Conservation (phyloP, 768 basidiomycete species). For the Boletus pseudopeckii region DNA sequence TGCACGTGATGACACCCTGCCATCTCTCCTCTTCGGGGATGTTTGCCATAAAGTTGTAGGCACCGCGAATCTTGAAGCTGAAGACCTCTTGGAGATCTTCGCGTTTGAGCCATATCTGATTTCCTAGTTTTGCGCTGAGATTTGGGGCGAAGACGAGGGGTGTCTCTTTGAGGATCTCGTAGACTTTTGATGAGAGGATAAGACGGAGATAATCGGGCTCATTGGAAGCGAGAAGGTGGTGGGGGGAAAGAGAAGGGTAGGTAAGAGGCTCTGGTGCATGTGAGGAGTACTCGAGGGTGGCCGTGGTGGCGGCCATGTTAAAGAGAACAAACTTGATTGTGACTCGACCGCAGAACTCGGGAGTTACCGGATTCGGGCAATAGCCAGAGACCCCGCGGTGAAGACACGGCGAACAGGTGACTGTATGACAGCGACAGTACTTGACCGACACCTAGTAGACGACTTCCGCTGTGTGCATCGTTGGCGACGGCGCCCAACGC, state of each 20-base stretch:
- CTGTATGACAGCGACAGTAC: background rate
- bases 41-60: conserved; percentile 97
- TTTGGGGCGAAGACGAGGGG: conserved; percentile 85
- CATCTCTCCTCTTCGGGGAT: conserved; percentile 85
- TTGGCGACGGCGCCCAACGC: conserved; percentile 1
- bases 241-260: conserved; percentile 66
- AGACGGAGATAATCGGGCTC: conserved; percentile 87
- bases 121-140: conserved; percentile 83
- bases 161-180: conserved; percentile 85
- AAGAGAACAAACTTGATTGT: background rate
- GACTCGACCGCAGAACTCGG: conserved; percentile 10
- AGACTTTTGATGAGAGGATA: conserved; percentile 86
- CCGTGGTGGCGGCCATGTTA: conserved; percentile 32
- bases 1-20: conserved; percentile 98
- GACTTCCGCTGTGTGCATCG: background rate
- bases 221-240: conserved; percentile 59
- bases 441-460: background rate
- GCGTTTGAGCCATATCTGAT: conserved; percentile 93
- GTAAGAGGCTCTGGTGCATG: conserved; percentile 59
- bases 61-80: conserved; percentile 97
- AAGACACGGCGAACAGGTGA: background rate
- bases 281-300: conserved; percentile 67
- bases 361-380: conserved; percentile 18
- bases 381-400: background rate
- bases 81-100: conserved; percentile 98